A percentile compares a stretch with the other conserved stretches of the same genome.
Evolutionary conservation across 2,329 filamentous ascomycete genomes (phyloP).

Genomic region (Aspergillus sp.): DNA sequence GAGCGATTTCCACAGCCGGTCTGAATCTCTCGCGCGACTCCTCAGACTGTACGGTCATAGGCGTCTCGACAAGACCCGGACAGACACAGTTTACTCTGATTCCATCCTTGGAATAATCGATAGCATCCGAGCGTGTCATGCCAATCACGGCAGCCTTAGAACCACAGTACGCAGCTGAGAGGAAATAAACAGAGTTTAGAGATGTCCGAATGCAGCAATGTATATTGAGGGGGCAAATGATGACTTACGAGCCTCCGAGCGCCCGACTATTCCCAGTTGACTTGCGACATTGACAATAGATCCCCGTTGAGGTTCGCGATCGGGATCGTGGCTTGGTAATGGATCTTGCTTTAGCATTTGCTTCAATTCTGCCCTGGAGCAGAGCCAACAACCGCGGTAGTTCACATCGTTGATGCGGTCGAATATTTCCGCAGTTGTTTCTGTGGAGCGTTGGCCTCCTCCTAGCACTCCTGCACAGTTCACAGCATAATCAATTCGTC

Average conservation of each 20-base stretch:
- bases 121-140: constrained; percentile 51
- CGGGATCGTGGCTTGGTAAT: constrained; percentile 31
- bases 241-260: constrained; percentile 39
- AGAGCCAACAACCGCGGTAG: constrained; percentile 47
- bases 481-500: constrained; percentile 50
- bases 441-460: constrained; percentile 24
- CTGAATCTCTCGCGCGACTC: constrained; percentile 36
- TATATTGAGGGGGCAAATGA: background rate
- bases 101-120: constrained; percentile 45
- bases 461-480: constrained; percentile 49
- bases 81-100: constrained; percentile 31
- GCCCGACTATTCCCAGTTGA: constrained; percentile 46
- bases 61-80: constrained; percentile 43
- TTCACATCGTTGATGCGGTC: constrained; percentile 51
- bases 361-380: constrained; percentile 38
- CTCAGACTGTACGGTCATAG: constrained; percentile 38
- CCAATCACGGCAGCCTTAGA: constrained; percentile 55
- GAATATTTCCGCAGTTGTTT: constrained; percentile 45
- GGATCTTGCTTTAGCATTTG: constrained; percentile 44
- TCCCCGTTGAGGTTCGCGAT: constrained; percentile 37
- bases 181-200: background rate
- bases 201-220: background rate
- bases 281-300: constrained; percentile 49
- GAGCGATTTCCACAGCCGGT: constrained; percentile 41
- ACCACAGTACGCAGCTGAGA: constrained; percentile 48